Conservation (phyloP, 192 early-diverging fungal genomes). For the Piromyces finnis region DNA sequence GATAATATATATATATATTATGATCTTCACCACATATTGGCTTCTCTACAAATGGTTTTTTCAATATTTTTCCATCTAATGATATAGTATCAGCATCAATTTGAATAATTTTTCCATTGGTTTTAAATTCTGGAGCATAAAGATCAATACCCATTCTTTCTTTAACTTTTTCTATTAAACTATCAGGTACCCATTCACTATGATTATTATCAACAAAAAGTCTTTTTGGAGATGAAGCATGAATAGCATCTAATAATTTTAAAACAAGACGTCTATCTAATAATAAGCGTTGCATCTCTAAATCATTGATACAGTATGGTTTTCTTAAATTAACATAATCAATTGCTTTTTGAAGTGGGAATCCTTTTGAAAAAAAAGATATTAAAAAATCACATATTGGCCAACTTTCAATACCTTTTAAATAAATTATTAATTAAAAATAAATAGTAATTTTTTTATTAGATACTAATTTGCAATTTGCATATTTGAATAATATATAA, state of each 20-base stretch:
- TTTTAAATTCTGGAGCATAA: slow-evolving; percentile 5
- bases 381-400: slow-evolving; percentile 90
- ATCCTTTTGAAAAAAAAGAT: slow-evolving; percentile 86
- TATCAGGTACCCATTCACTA: slow-evolving; percentile 29
- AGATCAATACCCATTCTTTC: slow-evolving; percentile 24
- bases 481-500: too few species aligned
- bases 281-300: slow-evolving; percentile 70
- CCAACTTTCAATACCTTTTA: slow-evolving; percentile 62
- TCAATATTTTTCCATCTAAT: slow-evolving; percentile 44
- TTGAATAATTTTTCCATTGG: slow-evolving; percentile 4
- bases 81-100: slow-evolving; percentile 51
- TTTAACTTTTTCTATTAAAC: slow-evolving; percentile 30
- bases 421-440: too few species aligned
- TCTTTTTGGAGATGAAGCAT: slow-evolving; percentile 65
- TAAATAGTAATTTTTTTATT: too few species aligned
- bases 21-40: slow-evolving; percentile 92
- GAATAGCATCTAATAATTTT: slow-evolving; percentile 53
- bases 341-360: slow-evolving; percentile 85
- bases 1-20: slow-evolving; percentile 93
- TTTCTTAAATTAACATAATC: slow-evolving; percentile 63
- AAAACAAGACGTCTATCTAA: slow-evolving; percentile 83
- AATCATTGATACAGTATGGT: slow-evolving; percentile 83
- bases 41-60: slow-evolving; percentile 96
- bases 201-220: slow-evolving; percentile 53
- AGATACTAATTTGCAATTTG: too few species aligned